These are phyloP conservation scores for Podospora australis DNA, from an alignment of 495 filamentous ascomycete species.

Conservation along the genomic window DNA sequence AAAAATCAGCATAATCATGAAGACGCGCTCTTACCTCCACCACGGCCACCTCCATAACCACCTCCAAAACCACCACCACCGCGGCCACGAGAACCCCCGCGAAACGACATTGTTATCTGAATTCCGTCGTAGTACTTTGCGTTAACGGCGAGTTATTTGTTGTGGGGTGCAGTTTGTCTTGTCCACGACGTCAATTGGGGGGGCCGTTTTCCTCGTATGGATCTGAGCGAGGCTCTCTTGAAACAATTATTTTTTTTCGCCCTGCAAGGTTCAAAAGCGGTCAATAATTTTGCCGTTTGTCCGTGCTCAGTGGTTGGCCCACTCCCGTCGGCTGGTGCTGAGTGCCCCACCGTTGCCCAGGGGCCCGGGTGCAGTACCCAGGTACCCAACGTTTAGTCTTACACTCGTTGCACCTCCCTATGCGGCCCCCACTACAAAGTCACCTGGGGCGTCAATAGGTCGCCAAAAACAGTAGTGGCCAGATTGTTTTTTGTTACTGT, in stretches of 20 bases:
- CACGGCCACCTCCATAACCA: constrained; percentile 15
- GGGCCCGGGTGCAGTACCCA: no score
- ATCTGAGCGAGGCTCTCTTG: not conserved
- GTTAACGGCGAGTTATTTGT: constrained; percentile 7
- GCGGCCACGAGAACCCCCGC: constrained; percentile 26
- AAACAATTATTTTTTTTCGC: constrained; percentile 12
- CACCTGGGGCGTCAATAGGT: no score
- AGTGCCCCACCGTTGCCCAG: no score
- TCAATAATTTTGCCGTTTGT: constrained; percentile 12
- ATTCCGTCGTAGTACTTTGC: constrained; percentile 6
- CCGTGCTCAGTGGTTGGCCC: not conserved
- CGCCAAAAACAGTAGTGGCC: constrained; percentile 16
- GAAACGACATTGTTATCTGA: constrained; percentile 22
- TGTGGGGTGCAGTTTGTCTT: not conserved
- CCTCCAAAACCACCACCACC: constrained; percentile 23
- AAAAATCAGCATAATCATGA: no score
- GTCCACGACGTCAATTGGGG: not conserved
- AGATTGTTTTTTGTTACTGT: constrained; percentile 8
- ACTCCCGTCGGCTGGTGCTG: no score
- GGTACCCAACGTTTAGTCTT: no score
- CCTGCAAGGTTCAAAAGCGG: constrained; percentile 11
- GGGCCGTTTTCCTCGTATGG: not conserved
- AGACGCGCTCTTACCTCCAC: constrained; percentile 16
- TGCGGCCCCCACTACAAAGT: no score
- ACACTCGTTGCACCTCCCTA: no score